Base-by-base conservation (phyloP, 177 flowering plant species). In the Vitis hybrid region DNA sequence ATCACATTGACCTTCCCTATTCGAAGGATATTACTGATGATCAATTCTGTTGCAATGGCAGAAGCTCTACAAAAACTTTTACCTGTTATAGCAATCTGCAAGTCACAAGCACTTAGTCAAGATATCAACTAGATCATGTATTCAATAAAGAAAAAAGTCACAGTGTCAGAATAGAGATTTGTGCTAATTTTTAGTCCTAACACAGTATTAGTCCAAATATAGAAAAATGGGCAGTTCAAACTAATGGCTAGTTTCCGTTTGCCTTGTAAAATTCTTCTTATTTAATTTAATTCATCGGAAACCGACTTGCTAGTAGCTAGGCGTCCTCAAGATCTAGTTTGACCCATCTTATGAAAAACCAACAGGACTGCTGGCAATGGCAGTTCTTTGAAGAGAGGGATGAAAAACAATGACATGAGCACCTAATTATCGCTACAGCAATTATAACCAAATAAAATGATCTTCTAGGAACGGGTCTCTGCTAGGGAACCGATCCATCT, bases 1-100 rank as follows among this genome's bases (percentile, higher is more conserved):
- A 93, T 92, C 59, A 93, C 97, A 78, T 95, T 95, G 66, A 95
- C 92, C 79, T 83, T 85, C 67, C 98, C 98, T n/a, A 95, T 91
- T 53, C 93, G 86, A 47, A 91, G 87, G 56, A 95, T 92, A 77
- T 95, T 93, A 74, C 83, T 91, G 72, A 91, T 85, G 77, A 95
- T 91, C 76, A 95, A 71, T 4, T 88, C 92, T n/a, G 98, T 93
- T 67, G 98, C 95, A 20, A 91, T 85, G 67, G 86, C 84, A 64
- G 98, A 95, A 33, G 98, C 87, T 76, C 77, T 84, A 72, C 85
- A 92, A 83, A 95, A 92, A 57, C 95, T 87, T 82, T 95, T 90
- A 31, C 98, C 98, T 0, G 91, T 92, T 61, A 95, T 91, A 15
- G 98, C 98, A 71, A 95, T 92, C 99, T 95, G 86, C 80, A 79